These are phyloP conservation scores for Coniochaeta sp. DNA, from an alignment of 2,329 filamentous ascomycete species.

Conservation along the genomic window DNA sequence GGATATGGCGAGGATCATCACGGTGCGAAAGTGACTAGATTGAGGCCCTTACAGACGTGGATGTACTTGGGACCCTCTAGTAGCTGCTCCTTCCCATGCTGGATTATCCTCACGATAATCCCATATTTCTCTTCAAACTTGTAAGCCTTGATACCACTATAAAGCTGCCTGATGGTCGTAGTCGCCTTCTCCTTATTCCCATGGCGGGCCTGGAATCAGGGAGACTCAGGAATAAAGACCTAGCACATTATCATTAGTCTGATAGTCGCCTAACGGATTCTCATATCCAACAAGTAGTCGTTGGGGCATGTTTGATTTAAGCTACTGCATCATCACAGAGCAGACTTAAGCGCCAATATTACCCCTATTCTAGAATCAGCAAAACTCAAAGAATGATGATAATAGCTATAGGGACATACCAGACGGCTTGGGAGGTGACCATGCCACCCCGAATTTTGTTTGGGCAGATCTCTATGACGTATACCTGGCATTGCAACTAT, in stretches of 20 bases:
- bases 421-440: conserved; percentile 7
- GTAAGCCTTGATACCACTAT: background rate
- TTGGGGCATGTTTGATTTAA: background rate
- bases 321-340: too few species aligned
- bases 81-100: background rate
- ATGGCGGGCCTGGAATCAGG: conserved; percentile 8
- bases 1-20: conserved; percentile 3
- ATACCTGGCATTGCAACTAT: conserved; percentile 7
- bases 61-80: too few species aligned
- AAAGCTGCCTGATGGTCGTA: conserved; percentile 3
- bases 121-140: too few species aligned
- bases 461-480: conserved; percentile 8
- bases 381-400: conserved; percentile 3
- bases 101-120: background rate
- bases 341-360: too few species aligned
- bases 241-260: conserved; percentile 4
- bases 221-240: conserved; percentile 7
- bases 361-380: too few species aligned
- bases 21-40: background rate
- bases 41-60: too few species aligned
- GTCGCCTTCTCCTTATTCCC: conserved; percentile 4
- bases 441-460: conserved; percentile 8
- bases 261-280: too few species aligned
- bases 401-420: background rate
- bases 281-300: too few species aligned